Evolutionary conservation across 768 basidiomycete species (phyloP).

Genomic region (Trametes maxima): DNA sequence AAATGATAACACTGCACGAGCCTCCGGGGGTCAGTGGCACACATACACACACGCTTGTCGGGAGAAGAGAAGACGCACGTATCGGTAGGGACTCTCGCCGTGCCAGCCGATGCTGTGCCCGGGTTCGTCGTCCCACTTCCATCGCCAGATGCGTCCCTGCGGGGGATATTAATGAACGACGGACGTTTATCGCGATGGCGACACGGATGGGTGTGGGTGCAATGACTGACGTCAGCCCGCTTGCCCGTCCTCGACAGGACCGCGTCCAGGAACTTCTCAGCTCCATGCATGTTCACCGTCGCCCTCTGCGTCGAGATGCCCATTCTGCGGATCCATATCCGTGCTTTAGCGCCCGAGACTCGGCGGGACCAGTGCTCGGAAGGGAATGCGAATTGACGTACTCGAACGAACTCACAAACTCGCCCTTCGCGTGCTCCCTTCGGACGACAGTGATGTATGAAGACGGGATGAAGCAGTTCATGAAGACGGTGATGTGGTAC

Average conservation of each 20-base stretch:
- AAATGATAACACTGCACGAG: conserved; percentile 23
- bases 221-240: conserved; percentile 20
- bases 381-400: conserved; percentile 28
- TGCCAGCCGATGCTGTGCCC: conserved; percentile 24
- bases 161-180: neutral
- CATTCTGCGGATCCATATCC: conserved; percentile 19
- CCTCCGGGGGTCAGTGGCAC: neutral
- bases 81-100: conserved; percentile 27
- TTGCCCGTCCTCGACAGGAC: conserved; percentile 24
- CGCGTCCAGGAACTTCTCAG: conserved; percentile 22
- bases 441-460: conserved; percentile 49
- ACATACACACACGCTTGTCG: neutral
- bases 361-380: too few relatives aligned
- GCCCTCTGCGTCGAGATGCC: conserved; percentile 26
- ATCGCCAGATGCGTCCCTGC: conserved; percentile 28
- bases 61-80: conserved; percentile 14
- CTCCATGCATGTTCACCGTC: conserved; percentile 23
- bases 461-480: conserved; percentile 54
- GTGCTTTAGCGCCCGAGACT: too few relatives aligned
- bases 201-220: neutral
- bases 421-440: conserved; percentile 44
- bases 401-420: conserved; percentile 53
- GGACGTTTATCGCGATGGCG: neutral
- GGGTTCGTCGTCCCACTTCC: conserved; percentile 25
- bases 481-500: conserved; percentile 48